Percentiles rank a stretch among this genome's conserved stretches.
Conservation (phyloP, 2,329 filamentous ascomycete genomes). For the Arthrocladium fulminans region DNA sequence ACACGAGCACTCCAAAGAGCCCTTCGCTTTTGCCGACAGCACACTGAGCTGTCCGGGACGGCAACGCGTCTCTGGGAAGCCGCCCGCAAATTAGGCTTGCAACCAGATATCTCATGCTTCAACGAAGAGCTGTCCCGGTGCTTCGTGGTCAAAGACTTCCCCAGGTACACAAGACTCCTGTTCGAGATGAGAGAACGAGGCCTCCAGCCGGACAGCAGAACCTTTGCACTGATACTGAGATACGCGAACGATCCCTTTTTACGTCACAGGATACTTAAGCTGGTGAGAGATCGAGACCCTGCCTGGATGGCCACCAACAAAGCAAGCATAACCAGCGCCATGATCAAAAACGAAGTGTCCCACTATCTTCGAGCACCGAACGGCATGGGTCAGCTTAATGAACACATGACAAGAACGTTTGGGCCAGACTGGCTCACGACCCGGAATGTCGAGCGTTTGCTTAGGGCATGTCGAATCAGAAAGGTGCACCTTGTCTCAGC, state of each 20-base stretch:
- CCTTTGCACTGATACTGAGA: constrained; percentile 1
- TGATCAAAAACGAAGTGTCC: neutral
- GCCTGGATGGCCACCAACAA: neutral
- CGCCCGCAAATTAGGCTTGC: neutral
- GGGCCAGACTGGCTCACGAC: constrained; percentile 1
- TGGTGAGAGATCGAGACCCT: neutral
- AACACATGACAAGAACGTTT: neutral
- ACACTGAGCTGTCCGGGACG: neutral
- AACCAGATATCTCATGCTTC: constrained; percentile 7
- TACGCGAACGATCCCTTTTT: neutral
- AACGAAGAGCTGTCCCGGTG: constrained; percentile 1
- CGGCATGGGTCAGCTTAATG: neutral
- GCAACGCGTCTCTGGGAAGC: neutral
- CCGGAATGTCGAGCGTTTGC: neutral
- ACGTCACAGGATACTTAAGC: neutral
- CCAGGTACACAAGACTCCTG: neutral
- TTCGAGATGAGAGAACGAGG: neutral
- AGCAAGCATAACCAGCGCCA: neutral
- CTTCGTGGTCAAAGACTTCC: neutral
- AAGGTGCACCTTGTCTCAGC: neutral
- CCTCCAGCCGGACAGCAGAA: neutral
- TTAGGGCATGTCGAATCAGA: neutral
- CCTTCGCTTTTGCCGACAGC: neutral
- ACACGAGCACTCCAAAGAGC: neutral
- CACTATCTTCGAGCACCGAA: neutral